Conservation (phyloP, 2,329 filamentous ascomycete species). For the Hypocrella siamensis region DNA sequence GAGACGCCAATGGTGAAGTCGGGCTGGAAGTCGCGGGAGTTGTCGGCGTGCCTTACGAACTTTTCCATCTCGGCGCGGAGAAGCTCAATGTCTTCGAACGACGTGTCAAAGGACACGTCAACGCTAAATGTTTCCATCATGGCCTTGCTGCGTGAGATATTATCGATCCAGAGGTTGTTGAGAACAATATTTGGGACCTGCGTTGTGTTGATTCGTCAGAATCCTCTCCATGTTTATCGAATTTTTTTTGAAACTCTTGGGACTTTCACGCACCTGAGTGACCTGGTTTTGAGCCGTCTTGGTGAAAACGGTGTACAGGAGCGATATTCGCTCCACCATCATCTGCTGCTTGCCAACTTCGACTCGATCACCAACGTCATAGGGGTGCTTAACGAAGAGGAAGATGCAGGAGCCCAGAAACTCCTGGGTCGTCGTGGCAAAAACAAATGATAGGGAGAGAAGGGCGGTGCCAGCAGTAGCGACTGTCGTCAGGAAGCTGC, state of each 20-base stretch:
- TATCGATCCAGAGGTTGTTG: constrained; percentile 91
- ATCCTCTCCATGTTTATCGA: constrained; percentile 18
- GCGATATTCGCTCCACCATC: constrained; percentile 82
- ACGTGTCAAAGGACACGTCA: constrained; percentile 72
- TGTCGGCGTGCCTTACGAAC: constrained; percentile 73
- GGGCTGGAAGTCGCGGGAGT: constrained; percentile 78
- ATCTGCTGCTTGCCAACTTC: constrained; percentile 59
- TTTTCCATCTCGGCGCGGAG: constrained; percentile 70
- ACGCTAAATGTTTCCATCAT: constrained; percentile 79
- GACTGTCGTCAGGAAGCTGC: constrained; percentile 68
- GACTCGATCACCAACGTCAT: constrained; percentile 87
- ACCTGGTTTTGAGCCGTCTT: constrained; percentile 69
- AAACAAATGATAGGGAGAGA: constrained; percentile 92
- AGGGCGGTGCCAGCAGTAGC: constrained; percentile 84
- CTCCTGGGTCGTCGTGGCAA: constrained; percentile 81
- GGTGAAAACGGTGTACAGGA: constrained; percentile 85
- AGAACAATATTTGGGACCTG: constrained; percentile 81
- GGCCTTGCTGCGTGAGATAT: constrained; percentile 75
- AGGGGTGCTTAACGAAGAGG: constrained; percentile 96
- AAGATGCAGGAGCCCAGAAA: constrained; percentile 98
- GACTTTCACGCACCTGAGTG: constrained; percentile 27
- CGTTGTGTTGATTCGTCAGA: no score
- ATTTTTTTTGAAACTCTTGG: neutral
- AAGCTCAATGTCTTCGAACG: constrained; percentile 76
- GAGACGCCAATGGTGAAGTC: constrained; percentile 67